A percentile compares a stretch with the other conserved stretches of the same genome.
Evolutionary conservation across 2,329 filamentous ascomycete species (phyloP).

Genomic region (Anthostomella pinea): DNA sequence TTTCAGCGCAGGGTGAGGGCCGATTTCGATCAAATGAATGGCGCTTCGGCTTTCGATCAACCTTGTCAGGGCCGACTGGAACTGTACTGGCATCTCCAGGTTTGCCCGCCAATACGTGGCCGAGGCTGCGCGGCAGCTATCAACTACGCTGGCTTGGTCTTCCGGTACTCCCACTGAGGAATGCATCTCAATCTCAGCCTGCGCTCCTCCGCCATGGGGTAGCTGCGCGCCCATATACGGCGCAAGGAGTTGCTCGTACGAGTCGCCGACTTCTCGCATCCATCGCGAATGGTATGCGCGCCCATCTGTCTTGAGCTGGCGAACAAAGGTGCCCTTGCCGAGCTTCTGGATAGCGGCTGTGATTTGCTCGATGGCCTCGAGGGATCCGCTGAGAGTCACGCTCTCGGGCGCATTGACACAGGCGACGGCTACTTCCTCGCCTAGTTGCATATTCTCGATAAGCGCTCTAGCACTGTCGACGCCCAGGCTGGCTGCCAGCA

Average conservation of each 20-base stretch:
- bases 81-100: conserved; percentile 13
- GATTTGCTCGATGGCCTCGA: not conserved
- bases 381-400: conserved; percentile 14
- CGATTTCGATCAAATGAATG: conserved; percentile 14
- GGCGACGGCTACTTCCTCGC: conserved; percentile 6
- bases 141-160: no score
- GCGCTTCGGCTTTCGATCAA: not conserved
- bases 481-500: conserved; percentile 21
- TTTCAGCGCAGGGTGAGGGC: conserved; percentile 32
- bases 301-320: conserved; percentile 4
- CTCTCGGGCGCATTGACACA: conserved; percentile 21
- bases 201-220: no score
- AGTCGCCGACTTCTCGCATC: conserved; percentile 13
- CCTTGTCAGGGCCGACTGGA: conserved; percentile 1
- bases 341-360: no score
- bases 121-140: not conserved
- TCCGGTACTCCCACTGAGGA: no score
- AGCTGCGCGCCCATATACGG: conserved; percentile 3
- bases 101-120: conserved; percentile 15
- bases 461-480: not conserved
- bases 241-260: conserved; percentile 14
- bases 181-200: no score
- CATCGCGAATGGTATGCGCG: conserved; percentile 16
- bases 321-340: conserved; percentile 1
- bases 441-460: conserved; percentile 1